Percentiles rank a stretch among this genome's conserved stretches.
phyloP scores from a whole-genome alignment of 805 yeast species.

The Yarrowia sp. region DNA sequence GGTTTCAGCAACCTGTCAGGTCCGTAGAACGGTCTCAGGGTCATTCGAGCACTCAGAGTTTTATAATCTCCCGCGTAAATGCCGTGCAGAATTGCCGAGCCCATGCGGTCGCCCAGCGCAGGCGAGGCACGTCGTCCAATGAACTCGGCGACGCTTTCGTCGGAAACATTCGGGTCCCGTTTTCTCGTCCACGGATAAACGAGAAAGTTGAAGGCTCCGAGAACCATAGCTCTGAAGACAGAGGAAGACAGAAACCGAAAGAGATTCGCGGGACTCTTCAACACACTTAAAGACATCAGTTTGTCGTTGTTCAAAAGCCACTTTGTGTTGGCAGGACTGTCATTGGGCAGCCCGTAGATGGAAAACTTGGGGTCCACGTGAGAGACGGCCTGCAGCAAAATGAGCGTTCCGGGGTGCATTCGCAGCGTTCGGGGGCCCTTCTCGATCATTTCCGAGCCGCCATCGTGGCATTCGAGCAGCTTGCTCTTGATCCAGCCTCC shows the following conservation, averaged over 20 bases:
- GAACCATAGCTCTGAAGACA: constrained; percentile 59
- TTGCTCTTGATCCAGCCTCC: constrained; percentile 81
- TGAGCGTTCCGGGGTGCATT: constrained; percentile 68
- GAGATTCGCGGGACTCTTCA: constrained; percentile 39
- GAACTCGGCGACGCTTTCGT: constrained; percentile 76
- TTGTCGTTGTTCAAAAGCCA: constrained; percentile 58
- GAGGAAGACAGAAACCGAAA: constrained; percentile 44
- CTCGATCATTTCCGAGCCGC: constrained; percentile 59
- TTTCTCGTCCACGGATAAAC: constrained; percentile 45
- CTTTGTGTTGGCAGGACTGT: constrained; percentile 72
- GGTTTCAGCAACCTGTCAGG: constrained; percentile 58
- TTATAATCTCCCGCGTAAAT: constrained; percentile 86
- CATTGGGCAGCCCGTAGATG: constrained; percentile 64
- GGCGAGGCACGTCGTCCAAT: constrained; percentile 73
- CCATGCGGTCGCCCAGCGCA: constrained; percentile 58
- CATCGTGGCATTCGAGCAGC: constrained; percentile 46
- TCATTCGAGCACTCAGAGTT: constrained; percentile 67
- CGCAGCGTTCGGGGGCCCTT: constrained; percentile 92
- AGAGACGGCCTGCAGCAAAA: constrained; percentile 46
- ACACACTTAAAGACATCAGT: constrained; percentile 48
- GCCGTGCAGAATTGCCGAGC: constrained; percentile 87
- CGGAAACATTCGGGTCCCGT: constrained; percentile 50
- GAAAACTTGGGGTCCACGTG: constrained; percentile 57
- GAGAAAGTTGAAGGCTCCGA: constrained; percentile 55
- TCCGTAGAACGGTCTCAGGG: constrained; percentile 62